Evolutionary conservation across 164 flowering plant species (phyloP), one percentile per base, ranked within the genome.

Genomic region (Vitis rotundifolia): DNA sequence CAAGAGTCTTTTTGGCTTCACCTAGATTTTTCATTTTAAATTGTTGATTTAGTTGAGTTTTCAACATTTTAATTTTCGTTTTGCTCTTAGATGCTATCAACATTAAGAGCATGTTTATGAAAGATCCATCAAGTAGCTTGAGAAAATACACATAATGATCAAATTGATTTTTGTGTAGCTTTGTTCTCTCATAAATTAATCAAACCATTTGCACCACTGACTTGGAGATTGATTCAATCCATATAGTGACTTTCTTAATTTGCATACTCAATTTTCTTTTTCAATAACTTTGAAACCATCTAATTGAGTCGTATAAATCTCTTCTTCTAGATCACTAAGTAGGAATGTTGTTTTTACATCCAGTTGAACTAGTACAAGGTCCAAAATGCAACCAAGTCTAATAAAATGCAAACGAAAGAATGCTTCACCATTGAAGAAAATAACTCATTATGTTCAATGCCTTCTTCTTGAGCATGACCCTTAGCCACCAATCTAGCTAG

Each of bases 111-210:
- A 62, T 5, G 16, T 44, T 15, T 0, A 62, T 62, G 11, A 62
- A 61, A 5, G 51, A 62, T 8, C 65, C 50, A 62, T 62, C 22
- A 15, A 0, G 3, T 6, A 62, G 52, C 65, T 62, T 62, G 3
- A 19, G 10, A 44, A 61, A 62, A 9, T 44, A 62, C 12, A 48
- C 65, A 44, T 49, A 47, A 44, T 62, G 65, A n/a, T 62, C 65
- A n/a, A 37, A 47, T 1, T 47, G 11, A 9, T 49, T 62, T 2
- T 12, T 47, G 26, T 62, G 52, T 62, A 47, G 2, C 10, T n/a
- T 3, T 44, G 8, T 1, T 2, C 29, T 11, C 37, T 8, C 65
- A 62, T 48, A 8, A 48, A 47, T 2, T 8, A 9, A 16, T 48
- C 22, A 44, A 62, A 62, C 2, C 7, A 6, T 6, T 62, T 62